phyloP scores from a whole-genome alignment of 495 filamentous ascomycete species.

The Xanthoparmelia taractica region DNA sequence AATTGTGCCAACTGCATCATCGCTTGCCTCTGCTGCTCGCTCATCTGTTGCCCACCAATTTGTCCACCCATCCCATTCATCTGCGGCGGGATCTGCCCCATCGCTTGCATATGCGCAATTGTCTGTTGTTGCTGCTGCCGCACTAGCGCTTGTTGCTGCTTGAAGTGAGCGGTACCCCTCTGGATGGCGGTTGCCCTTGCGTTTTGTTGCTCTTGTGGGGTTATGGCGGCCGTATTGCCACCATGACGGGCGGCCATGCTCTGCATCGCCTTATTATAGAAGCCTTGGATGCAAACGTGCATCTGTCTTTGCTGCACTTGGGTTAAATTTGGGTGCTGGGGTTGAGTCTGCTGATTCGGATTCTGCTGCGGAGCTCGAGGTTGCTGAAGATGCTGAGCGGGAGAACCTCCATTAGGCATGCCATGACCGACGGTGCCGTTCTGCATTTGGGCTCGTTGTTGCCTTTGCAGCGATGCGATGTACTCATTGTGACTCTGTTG shows the following conservation, averaged over 20 bases:
- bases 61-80: slow-evolving; percentile 13
- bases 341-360: slow-evolving; percentile 28
- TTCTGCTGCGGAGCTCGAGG: background rate
- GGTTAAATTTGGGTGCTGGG: slow-evolving; percentile 28
- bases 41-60: slow-evolving; percentile 26
- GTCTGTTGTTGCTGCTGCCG: slow-evolving; percentile 31
- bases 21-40: slow-evolving; percentile 10
- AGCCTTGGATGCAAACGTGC: slow-evolving; percentile 28
- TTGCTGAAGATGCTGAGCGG: slow-evolving; percentile 8
- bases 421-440: background rate
- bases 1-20: slow-evolving; percentile 15
- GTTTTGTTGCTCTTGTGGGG: background rate
- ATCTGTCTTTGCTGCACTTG: background rate
- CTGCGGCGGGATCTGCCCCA: slow-evolving; percentile 8
- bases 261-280: slow-evolving; percentile 15
- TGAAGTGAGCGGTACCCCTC: background rate
- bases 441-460: slow-evolving; percentile 22
- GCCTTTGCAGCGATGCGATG: slow-evolving; percentile 12
- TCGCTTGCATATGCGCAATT: slow-evolving; percentile 25
- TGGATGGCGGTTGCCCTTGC: background rate
- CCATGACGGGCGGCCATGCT: background rate
- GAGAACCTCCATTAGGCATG: slow-evolving; percentile 17
- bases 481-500: slow-evolving; percentile 9
- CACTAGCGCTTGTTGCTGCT: slow-evolving; percentile 14
- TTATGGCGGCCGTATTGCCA: background rate